Evolutionary conservation across 306 rosid genomes (phyloP).

Genomic region (Neltuma alba): DNA sequence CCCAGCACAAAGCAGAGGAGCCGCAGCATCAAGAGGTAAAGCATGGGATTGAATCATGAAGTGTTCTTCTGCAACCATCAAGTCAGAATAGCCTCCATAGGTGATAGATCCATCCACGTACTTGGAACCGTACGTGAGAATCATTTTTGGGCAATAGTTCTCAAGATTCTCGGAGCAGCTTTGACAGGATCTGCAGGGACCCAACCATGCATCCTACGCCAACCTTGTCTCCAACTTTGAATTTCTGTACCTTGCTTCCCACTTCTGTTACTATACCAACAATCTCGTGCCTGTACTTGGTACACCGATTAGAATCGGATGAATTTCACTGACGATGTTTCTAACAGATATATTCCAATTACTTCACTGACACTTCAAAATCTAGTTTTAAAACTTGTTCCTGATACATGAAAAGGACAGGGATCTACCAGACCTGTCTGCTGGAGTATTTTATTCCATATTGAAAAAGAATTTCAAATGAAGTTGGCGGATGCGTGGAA

Average conservation of each 20-base stretch:
- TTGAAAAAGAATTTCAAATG: too few relatives aligned
- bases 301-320: background rate
- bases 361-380: background rate
- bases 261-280: too few relatives aligned
- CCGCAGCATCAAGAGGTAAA: constrained; percentile 53
- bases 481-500: too few relatives aligned
- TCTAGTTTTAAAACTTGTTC: background rate
- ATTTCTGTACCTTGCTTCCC: too few relatives aligned
- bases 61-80: constrained; percentile 49
- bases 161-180: constrained; percentile 39
- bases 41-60: constrained; percentile 42
- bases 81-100: constrained; percentile 61
- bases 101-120: constrained; percentile 48
- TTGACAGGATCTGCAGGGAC: constrained; percentile 46
- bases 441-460: too few relatives aligned
- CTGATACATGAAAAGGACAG: too few relatives aligned
- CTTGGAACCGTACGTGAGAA: constrained; percentile 30
- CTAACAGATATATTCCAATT: background rate
- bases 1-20: constrained; percentile 66
- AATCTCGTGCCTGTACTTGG: constrained; percentile 38
- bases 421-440: too few relatives aligned
- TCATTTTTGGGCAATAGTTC: constrained; percentile 46
- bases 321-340: background rate
- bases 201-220: constrained; percentile 53
- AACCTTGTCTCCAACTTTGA: too few relatives aligned